Evolutionary conservation across 257 asterid species (phyloP).

Genomic region (Jaltomata sinuosa): DNA sequence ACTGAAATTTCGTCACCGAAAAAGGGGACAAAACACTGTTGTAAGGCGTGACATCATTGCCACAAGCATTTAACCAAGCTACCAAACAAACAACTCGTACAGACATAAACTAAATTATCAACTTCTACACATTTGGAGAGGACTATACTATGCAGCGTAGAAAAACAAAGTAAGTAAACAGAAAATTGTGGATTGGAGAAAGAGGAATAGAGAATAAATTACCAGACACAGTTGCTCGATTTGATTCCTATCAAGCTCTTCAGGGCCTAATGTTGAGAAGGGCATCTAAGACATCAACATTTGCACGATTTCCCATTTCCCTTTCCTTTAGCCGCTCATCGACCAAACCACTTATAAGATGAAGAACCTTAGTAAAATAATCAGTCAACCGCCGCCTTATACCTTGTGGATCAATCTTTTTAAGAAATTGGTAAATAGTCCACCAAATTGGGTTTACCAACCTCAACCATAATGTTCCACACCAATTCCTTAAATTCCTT

Average conservation of each 20-base stretch:
- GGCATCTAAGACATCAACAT: conserved; percentile 24
- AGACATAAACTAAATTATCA: no score
- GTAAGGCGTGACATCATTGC: neutral
- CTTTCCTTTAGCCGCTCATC: conserved; percentile 25
- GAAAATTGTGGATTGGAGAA: neutral
- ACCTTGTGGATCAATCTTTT: conserved; percentile 41
- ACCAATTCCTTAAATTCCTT: conserved; percentile 44
- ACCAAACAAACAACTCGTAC: no score
- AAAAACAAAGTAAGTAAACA: no score
- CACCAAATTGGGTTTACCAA: conserved; percentile 29
- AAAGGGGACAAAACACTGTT: no score
- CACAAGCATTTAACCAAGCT: neutral
- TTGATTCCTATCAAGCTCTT: conserved; percentile 50
- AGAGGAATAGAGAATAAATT: neutral
- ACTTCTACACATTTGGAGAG: no score
- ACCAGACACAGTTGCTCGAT: conserved; percentile 69
- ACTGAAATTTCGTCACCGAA: neutral
- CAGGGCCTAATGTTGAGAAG: conserved; percentile 24
- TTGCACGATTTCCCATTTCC: neutral
- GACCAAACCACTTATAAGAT: conserved; percentile 24
- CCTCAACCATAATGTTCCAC: conserved; percentile 22
- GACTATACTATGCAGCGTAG: no score
- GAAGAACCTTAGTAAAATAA: conserved; percentile 26
- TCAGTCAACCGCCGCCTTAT: conserved; percentile 3
- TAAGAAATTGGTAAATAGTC: conserved; percentile 45